Percentiles rank a stretch among this genome's conserved stretches.
These are phyloP conservation scores for Barnettozyma salicaria DNA, from an alignment of 805 yeast genomes.

Conservation along the genomic window DNA sequence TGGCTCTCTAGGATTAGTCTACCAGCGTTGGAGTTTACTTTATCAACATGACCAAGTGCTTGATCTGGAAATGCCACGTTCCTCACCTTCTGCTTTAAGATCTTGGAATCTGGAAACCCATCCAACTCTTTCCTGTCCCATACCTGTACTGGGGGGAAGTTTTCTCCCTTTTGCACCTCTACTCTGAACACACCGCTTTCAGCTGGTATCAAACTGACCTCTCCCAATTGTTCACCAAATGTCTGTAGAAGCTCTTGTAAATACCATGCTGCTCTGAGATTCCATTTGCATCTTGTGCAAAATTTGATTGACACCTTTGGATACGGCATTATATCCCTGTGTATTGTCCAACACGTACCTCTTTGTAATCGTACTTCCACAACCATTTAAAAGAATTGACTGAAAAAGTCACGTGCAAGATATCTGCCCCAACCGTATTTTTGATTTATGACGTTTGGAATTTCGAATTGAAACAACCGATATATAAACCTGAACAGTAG, in stretches of 20 bases:
- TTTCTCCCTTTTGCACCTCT: constrained; percentile 36
- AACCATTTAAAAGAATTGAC: no score
- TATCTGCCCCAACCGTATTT: no score
- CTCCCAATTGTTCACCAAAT: constrained; percentile 52
- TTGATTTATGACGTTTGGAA: no score
- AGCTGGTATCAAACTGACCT: constrained; percentile 45
- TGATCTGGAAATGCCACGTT: constrained; percentile 49
- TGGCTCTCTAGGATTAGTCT: constrained; percentile 11
- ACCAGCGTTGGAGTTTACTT: constrained; percentile 19
- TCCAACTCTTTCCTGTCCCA: constrained; percentile 61
- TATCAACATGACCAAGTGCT: constrained; percentile 61
- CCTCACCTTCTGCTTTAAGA: constrained; percentile 62
- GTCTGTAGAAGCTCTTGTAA: constrained; percentile 81
- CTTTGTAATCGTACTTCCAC: no score
- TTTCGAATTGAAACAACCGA: no score
- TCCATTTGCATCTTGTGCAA: constrained; percentile 86
- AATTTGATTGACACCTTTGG: constrained; percentile 67
- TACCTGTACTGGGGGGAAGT: constrained; percentile 29
- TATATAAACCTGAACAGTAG: no score
- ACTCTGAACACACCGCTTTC: constrained; percentile 57
- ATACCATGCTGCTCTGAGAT: constrained; percentile 83
- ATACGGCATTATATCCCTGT: constrained; percentile 29
- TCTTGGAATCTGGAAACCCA: constrained; percentile 86
- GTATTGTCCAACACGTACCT: no score
- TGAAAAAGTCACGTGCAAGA: no score